These are phyloP conservation scores for Talaromyces ruber DNA, from an alignment of 495 filamentous ascomycete genomes.

Conservation along the genomic window DNA sequence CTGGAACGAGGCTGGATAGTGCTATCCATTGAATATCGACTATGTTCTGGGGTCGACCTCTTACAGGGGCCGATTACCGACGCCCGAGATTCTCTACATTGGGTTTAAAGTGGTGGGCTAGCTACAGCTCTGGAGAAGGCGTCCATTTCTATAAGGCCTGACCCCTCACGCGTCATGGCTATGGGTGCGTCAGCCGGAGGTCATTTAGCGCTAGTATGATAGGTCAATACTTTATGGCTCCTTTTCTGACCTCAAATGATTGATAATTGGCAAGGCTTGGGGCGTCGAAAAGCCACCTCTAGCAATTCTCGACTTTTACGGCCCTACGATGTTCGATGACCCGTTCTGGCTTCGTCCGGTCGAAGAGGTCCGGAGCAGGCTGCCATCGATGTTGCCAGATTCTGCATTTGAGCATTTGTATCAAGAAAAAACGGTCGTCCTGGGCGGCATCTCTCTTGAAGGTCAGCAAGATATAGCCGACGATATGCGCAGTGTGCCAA, in stretches of 20 bases:
- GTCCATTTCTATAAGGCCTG: slow-evolving; percentile 11
- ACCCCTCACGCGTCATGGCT: slow-evolving; percentile 21
- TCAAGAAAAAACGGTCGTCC: slow-evolving; percentile 18
- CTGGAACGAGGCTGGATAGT: slow-evolving; percentile 30
- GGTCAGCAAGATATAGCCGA: slow-evolving; percentile 14
- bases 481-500: slow-evolving; percentile 3
- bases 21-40: slow-evolving; percentile 24
- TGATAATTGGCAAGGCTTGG: slow-evolving; percentile 17
- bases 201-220: slow-evolving; percentile 22
- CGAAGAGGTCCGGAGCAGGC: slow-evolving; percentile 46
- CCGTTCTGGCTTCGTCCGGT: slow-evolving; percentile 54
- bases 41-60: slow-evolving; percentile 24
- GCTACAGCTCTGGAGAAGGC: slow-evolving; percentile 9
- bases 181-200: slow-evolving; percentile 27
- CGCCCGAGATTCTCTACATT: slow-evolving; percentile 19
- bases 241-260: slow-evolving; percentile 1
- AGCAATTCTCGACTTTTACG: slow-evolving; percentile 29
- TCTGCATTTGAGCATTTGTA: slow-evolving; percentile 19
- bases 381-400: slow-evolving; percentile 10
- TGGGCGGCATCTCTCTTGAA: slow-evolving; percentile 25
- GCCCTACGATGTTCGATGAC: slow-evolving; percentile 24
- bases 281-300: slow-evolving; percentile 13
- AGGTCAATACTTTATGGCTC: slow-evolving; percentile 3
- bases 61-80: slow-evolving; percentile 22
- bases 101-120: slow-evolving; percentile 19